These are phyloP conservation scores for Heterobasidion irregulare DNA, from an alignment of 1,284 basidiomycete species.

Conservation along the genomic window DNA sequence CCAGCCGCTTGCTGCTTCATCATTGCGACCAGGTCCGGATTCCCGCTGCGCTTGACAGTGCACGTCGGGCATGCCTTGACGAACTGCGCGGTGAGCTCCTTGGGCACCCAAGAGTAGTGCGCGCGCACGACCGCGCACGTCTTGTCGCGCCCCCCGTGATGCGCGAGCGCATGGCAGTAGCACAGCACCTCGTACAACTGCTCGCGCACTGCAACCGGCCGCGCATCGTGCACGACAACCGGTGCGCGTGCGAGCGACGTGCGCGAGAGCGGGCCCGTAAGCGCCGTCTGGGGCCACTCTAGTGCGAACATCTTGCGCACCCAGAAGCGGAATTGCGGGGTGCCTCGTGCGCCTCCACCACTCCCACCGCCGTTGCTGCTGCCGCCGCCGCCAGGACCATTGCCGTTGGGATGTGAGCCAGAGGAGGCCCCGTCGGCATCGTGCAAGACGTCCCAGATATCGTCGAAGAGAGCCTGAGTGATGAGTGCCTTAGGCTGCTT, in stretches of 20 bases:
- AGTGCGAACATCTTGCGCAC: constrained; percentile 70
- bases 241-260: constrained; percentile 15
- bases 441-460: constrained; percentile 57
- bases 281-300: constrained; percentile 22
- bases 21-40: constrained; percentile 12
- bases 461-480: constrained; percentile 57
- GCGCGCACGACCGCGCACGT: constrained; percentile 52
- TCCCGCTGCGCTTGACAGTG: constrained; percentile 28
- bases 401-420: no score
- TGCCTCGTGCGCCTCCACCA: constrained; percentile 24
- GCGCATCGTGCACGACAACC: constrained; percentile 55
- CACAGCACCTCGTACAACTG: constrained; percentile 71
- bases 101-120: constrained; percentile 74
- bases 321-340: constrained; percentile 72
- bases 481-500: constrained; percentile 66
- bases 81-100: constrained; percentile 69
- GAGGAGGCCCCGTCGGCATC: constrained; percentile 18
- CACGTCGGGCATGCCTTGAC: constrained; percentile 73
- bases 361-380: no score
- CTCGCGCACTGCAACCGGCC: constrained; percentile 65
- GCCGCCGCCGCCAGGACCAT: no score
- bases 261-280: neutral
- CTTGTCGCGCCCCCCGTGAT: constrained; percentile 75
- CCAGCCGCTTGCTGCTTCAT: constrained; percentile 11
- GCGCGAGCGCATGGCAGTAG: constrained; percentile 54